Conservation (phyloP, 306 rosid species). For the Psophocarpus tetragonolobus region DNA sequence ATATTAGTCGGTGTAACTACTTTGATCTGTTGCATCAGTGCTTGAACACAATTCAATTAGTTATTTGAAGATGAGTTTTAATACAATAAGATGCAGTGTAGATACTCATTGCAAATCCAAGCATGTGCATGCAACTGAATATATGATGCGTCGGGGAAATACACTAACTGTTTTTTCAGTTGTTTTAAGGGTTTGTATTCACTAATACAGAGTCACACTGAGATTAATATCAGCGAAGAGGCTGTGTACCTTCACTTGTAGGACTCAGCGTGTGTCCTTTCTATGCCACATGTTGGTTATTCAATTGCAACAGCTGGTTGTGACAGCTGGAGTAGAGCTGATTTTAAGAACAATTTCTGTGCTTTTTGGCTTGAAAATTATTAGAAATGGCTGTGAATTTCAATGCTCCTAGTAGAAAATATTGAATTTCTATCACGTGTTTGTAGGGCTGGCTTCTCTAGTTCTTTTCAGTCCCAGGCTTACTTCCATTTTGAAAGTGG, state of each 20-base stretch:
- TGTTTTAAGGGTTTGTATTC: neutral
- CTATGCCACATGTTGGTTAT: neutral
- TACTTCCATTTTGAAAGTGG: conserved; percentile 20
- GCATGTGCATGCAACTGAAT: neutral
- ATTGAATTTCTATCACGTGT: neutral
- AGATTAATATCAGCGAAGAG: neutral
- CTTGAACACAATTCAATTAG: conserved; percentile 10
- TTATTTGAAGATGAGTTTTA: neutral
- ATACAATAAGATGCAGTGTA: conserved; percentile 17
- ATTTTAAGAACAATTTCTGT: neutral
- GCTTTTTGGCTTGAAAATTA: neutral
- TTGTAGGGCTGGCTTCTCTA: neutral
- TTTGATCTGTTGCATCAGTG: conserved; percentile 18
- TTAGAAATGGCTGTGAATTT: neutral
- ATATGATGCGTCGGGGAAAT: neutral
- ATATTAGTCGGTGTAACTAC: neutral
- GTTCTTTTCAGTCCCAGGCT: neutral
- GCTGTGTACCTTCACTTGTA: neutral
- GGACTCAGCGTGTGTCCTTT: neutral
- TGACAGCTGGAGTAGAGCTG: neutral
- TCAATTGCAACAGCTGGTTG: neutral
- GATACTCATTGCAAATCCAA: neutral
- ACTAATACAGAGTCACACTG: neutral
- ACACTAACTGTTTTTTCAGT: neutral
- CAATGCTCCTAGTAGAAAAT: neutral